phyloP scores from a whole-genome alignment of 371 early-diverging fungal genomes.

The Umbelopsis sp. region DNA sequence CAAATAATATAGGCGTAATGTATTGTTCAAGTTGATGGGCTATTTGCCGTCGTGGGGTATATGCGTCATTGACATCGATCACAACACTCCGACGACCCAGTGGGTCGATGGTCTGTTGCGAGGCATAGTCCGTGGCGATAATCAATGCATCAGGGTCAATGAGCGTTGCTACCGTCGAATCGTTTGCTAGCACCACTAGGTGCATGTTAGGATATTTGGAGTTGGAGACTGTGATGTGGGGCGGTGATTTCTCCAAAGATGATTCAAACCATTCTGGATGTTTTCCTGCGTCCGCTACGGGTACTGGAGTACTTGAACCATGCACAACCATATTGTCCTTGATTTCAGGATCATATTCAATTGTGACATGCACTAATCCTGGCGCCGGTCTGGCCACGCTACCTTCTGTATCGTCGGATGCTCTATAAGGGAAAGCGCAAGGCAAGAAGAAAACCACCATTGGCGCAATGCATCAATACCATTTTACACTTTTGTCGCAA shows the following conservation, averaged over 20 bases:
- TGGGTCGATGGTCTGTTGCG: slow-evolving; percentile 14
- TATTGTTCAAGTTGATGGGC: slow-evolving; percentile 7
- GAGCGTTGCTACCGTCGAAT: background rate
- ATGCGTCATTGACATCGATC: background rate
- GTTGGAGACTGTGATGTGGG: background rate
- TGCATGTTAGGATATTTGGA: slow-evolving; percentile 6
- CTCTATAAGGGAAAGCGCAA: no score
- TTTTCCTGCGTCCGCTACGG: background rate
- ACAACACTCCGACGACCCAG: slow-evolving; percentile 11
- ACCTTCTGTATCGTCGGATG: no score
- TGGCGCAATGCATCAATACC: no score
- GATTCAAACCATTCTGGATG: background rate
- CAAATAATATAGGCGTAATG: slow-evolving; percentile 72
- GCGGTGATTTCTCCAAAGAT: background rate
- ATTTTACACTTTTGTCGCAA: background rate
- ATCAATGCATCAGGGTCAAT: slow-evolving; percentile 8
- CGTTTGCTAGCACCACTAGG: background rate
- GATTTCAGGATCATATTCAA: background rate
- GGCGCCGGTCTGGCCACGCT: background rate
- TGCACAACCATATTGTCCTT: background rate
- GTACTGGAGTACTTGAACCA: background rate
- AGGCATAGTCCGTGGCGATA: slow-evolving; percentile 2
- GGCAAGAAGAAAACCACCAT: no score
- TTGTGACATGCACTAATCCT: background rate
- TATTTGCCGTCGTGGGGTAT: slow-evolving; percentile 12